Evolutionary conservation across 2,329 filamentous ascomycete genomes (phyloP).

Genomic region (Dothideomycetes sp.): DNA sequence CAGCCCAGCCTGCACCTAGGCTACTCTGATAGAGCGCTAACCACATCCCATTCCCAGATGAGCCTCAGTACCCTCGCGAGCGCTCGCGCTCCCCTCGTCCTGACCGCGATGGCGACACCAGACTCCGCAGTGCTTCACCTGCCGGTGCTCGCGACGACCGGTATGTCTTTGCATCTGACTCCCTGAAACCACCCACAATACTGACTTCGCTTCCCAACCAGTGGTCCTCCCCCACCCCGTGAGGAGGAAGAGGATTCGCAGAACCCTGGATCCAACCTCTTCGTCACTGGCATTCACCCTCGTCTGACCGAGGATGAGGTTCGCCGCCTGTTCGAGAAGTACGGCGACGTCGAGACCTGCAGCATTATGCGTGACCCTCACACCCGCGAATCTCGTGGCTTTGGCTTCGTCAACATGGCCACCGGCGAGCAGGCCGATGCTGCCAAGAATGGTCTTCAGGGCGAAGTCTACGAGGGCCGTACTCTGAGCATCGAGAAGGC

Average conservation of each 20-base stretch:
- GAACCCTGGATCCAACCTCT: conserved; percentile 96
- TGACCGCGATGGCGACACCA: conserved; percentile 45
- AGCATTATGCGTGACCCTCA: conserved; percentile 99
- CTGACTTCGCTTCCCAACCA: conserved; percentile 26
- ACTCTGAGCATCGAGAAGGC: conserved; percentile 99
- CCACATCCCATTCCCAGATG: conserved; percentile 32
- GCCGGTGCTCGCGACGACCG: conserved; percentile 41
- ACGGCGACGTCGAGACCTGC: conserved; percentile 96
- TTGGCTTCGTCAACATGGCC: conserved; percentile 99
- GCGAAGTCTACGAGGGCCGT: conserved; percentile 88
- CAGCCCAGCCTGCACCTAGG: conserved; percentile 10
- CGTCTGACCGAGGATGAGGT: conserved; percentile 84
- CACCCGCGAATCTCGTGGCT: conserved; percentile 95
- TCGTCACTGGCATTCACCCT: conserved; percentile 96
- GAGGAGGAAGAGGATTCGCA: conserved; percentile 60
- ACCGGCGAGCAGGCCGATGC: conserved; percentile 92
- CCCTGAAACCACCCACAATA: not conserved
- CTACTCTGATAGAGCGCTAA: conserved; percentile 9
- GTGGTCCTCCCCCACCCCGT: conserved; percentile 39
- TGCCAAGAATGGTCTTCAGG: conserved; percentile 90
- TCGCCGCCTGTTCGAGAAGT: conserved; percentile 93
- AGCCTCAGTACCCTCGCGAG: conserved; percentile 56
- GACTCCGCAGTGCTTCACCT: conserved; percentile 56
- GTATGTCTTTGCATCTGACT: conserved; percentile 13
- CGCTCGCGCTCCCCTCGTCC: conserved; percentile 56